Evolutionary conservation across 805 yeast species (phyloP), one percentile per base, ranked within the genome.

Genomic region (Saccharomycopsis schoenii): DNA sequence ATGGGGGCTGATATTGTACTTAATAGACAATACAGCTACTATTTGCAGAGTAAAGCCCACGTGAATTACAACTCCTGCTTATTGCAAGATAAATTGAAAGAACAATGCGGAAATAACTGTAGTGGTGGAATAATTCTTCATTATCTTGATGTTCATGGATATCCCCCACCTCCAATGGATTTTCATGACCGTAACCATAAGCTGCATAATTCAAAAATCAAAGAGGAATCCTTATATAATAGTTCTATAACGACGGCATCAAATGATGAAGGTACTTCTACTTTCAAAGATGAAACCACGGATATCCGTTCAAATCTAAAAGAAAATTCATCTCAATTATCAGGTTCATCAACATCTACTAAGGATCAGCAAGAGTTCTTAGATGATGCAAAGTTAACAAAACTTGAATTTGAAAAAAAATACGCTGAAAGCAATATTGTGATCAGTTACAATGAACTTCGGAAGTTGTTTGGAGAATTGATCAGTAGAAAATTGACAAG

Each of bases 361-460:
- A 36, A 19, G 12, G 47, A 36, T 9, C 19, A 39, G 34, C n/a
- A 19, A 15, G 51, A 19, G 19, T 15, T 25, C 14, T 21, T 12
- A 12, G 41, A 37, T 12, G 41, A 37, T 37, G 15, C 15, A 2
- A 11, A 37, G 15, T 12, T 42, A 19, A 56, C 52, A 41, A 47
- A 47, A 25, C 52, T 47, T 24, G 52, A 47, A 15, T 47, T 47
- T 15, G 61, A 29, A 55, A 37, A 51, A 40, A 29, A 51, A 8
- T 40, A 56, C n/a, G 21, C 52, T 12, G 55, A 47, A 1, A 36
- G 51, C 19, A 40, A 40, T 10, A 40, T 42, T 9, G 52, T 58
- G 8, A 51, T 62, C 21, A 40, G 54, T 14, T 62, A 58, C 43
- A 63, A 62, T 34, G 63, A 60, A 19, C 47, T 62, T 19, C 34